Conservation (phyloP, 177 flowering plant genomes). For the Vitis hybrid region DNA sequence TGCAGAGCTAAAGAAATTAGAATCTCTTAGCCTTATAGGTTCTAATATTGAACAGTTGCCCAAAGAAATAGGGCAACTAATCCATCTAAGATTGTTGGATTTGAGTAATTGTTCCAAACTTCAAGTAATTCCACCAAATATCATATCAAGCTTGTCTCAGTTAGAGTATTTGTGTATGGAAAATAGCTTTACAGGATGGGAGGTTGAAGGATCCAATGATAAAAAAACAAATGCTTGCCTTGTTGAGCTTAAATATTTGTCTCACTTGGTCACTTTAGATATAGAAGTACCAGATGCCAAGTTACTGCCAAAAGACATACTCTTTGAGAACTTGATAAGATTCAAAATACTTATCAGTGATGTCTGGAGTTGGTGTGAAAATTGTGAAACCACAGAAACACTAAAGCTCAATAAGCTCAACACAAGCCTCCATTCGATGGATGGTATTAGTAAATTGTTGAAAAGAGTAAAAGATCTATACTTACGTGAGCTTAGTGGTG, state of each 20-base stretch:
- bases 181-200: too few species aligned
- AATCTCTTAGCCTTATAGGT: too few species aligned
- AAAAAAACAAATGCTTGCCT: not conserved
- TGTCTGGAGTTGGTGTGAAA: conserved; percentile 3
- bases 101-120: too few species aligned
- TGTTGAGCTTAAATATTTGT: conserved; percentile 6
- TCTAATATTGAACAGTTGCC: too few species aligned
- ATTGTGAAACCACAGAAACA: not conserved
- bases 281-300: not conserved
- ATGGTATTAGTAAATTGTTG: not conserved
- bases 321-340: conserved; percentile 4
- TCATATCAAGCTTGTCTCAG: too few species aligned
- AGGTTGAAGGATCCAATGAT: too few species aligned
- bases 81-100: too few species aligned
- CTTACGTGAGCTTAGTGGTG: not conserved
- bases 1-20: too few species aligned
- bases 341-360: conserved; percentile 13
- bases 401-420: conserved; percentile 10
- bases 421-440: not conserved
- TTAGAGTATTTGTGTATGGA: too few species aligned
- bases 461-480: conserved; percentile 8
- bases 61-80: too few species aligned
- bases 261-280: not conserved
- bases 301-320: not conserved
- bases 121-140: too few species aligned